Percentiles rank a stretch among this genome's conserved stretches.
Conservation (phyloP, 805 yeast species). For the Hanseniaspora lachancei region DNA sequence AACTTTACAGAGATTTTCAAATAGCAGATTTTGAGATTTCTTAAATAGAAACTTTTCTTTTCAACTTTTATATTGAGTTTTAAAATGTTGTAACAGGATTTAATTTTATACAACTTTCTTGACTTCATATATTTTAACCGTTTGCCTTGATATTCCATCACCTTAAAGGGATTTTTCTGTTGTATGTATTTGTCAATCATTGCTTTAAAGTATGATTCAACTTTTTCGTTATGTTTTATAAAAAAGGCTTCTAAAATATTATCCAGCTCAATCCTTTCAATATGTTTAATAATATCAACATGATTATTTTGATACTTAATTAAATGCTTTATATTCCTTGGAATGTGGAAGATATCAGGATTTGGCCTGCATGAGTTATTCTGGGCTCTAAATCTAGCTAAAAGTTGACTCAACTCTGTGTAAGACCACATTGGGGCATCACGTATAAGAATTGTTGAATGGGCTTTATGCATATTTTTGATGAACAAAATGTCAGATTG, state of each 20-base stretch:
- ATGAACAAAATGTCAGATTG: conserved; percentile 18
- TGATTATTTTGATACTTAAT: conserved; percentile 25
- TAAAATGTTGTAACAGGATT: background rate
- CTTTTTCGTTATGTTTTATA: background rate
- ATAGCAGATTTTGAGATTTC: background rate
- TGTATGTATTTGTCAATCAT: background rate
- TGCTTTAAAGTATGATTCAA: background rate
- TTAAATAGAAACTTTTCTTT: background rate
- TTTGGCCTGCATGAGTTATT: conserved; percentile 36
- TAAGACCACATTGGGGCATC: conserved; percentile 15
- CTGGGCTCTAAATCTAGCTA: conserved; percentile 24
- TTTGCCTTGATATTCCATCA: background rate
- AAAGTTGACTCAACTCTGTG: conserved; percentile 17
- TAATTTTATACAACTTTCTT: background rate
- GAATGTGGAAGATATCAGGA: conserved; percentile 46
- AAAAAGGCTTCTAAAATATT: conserved; percentile 22
- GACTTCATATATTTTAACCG: background rate
- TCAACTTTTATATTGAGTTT: background rate
- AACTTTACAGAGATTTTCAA: background rate
- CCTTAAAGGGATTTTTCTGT: background rate
- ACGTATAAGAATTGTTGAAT: conserved; percentile 1
- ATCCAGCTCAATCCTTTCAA: conserved; percentile 33
- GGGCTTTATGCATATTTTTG: background rate
- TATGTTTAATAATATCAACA: conserved; percentile 20
- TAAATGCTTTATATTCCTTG: conserved; percentile 31